Evolutionary conservation across 495 filamentous ascomycete genomes (phyloP), one percentile per base, ranked within the genome.

Genomic region (Thozetella sp.): DNA sequence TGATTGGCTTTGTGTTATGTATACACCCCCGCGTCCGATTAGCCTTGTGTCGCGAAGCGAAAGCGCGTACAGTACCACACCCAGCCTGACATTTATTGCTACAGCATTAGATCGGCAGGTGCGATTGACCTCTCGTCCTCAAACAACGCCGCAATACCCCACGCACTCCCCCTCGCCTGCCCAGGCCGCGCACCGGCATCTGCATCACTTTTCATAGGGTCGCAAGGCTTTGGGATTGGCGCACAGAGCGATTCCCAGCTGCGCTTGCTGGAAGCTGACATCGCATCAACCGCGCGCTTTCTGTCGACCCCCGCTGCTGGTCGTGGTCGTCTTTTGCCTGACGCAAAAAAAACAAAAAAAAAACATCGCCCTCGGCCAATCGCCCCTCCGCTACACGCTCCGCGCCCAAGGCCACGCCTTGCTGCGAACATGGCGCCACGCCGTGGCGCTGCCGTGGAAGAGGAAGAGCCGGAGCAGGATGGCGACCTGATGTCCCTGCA

Each of bases 401-500:
- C 43, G 30, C 15, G 30, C 15, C n/a, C 6, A 37, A 48, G 12
- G 20, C 20, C n/a, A 20, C n/a, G 20, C 9, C 6, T 3, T n/a
- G 3, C 4, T 13, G 22, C 13, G 24, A 26, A 50, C 59, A 74
- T 74, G 72, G 72, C 72, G 72, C 72, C 70, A 55, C 72, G 72
- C 56, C 63, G 70, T 40, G 69, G 65, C 54, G 66, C 72, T 22
- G 54, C 65, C 50, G 63, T 50, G 10, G 70, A 71, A 61, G 57
- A 55, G 17, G 68, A 72, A 57, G 68, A 67, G 56, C 59, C 43
- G 55, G 72, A 71, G 43, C 55, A 53, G 10, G 69, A 71, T 17
- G 60, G 48, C 9, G 62, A 66, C 22, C 66, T 69, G 22, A 70
- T 72, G 25, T 60, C 55, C 13, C 81, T 93, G 22, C 71, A 84